Evolutionary conservation across 371 early-diverging fungal species (phyloP), one percentile per base, ranked within the genome.

Genomic region (Polyrhizophydium stewartii): DNA sequence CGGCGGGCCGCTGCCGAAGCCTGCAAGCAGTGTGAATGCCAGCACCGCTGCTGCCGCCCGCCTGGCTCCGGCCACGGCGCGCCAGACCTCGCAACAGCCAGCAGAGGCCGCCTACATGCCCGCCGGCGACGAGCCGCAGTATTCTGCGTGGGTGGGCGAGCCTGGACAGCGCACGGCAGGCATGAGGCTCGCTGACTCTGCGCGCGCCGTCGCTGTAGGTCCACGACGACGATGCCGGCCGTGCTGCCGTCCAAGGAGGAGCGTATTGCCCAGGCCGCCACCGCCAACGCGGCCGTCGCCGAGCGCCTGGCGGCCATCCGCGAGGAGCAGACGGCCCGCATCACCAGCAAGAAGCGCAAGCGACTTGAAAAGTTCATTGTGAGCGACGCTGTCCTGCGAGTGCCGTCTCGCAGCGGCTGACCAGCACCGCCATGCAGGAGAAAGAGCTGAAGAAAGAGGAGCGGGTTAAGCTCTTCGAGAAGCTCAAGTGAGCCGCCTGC

Each of bases 401-500:
- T 37, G 38, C 38, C 16, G 38, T 10, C 38, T 37, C 16, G 38
- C 38, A 3, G 12, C n/a, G 43, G 3, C 43, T n/a, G 3, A 43
- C 43, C 2, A 6, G 5, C 43, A 13, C 3, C 2, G 21, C 5
- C n/a, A 27, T 17, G 32, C 30, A 89, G 88, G 90, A 93, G 65
- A 89, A 91, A 81, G 93, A 96, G 73, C 68, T 94, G 69, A 94
- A 95, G 72, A 97, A 96, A 79, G 96, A 96, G 61, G 89, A 92
- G 49, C 81, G 93, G 40, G 88, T 82, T 1, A 85, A 81, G 21
- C 73, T 96, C 30, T 67, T 94, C 46, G 87, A 89, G 56, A 90
- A 94, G 71, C 83, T 96, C 30, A 59, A 66, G 40, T 56, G 55
- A 21, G 49, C 60, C 28, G 59, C 56, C 16, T 56, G 65, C 50